Percentiles rank a stretch among this genome's conserved stretches.
Conservation (phyloP, 2,329 filamentous ascomycete genomes). For the Fusarium sp. region DNA sequence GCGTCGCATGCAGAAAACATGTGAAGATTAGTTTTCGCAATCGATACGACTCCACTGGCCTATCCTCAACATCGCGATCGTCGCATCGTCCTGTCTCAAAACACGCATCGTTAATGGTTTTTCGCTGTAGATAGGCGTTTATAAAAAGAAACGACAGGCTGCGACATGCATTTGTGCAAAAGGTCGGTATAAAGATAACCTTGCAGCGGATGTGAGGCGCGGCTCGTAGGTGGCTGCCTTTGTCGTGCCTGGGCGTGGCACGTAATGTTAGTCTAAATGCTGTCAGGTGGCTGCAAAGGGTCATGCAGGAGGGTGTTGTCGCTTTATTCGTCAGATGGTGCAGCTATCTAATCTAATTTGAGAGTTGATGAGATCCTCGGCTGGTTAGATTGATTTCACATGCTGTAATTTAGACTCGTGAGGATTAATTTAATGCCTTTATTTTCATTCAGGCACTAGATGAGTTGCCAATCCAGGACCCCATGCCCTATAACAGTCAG, state of each 20-base stretch:
- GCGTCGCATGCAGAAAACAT: slow-evolving; percentile 28
- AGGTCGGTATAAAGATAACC: slow-evolving; percentile 16
- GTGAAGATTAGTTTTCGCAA: slow-evolving; percentile 36
- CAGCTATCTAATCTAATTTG: slow-evolving; percentile 12
- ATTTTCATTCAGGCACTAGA: slow-evolving; percentile 8
- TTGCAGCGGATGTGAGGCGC: slow-evolving; percentile 22
- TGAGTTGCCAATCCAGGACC: slow-evolving; percentile 7
- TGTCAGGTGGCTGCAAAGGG: slow-evolving; percentile 22
- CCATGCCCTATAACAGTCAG: background rate
- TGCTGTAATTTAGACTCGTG: background rate
- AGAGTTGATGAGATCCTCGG: slow-evolving; percentile 16
- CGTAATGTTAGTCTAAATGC: background rate
- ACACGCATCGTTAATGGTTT: background rate
- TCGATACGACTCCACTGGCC: slow-evolving; percentile 13
- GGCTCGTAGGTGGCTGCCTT: slow-evolving; percentile 20
- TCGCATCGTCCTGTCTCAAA: slow-evolving; percentile 13
- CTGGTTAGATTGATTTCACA: slow-evolving; percentile 25
- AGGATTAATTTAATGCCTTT: background rate
- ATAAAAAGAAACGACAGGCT: slow-evolving; percentile 21
- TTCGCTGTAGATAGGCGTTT: background rate
- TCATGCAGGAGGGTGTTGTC: slow-evolving; percentile 19
- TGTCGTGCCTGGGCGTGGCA: slow-evolving; percentile 36
- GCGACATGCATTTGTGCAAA: background rate
- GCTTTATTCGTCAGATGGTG: slow-evolving; percentile 11
- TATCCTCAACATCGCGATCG: background rate